Conservation (phyloP, 169 alveolate species). For the Plasmodium adleri region DNA sequence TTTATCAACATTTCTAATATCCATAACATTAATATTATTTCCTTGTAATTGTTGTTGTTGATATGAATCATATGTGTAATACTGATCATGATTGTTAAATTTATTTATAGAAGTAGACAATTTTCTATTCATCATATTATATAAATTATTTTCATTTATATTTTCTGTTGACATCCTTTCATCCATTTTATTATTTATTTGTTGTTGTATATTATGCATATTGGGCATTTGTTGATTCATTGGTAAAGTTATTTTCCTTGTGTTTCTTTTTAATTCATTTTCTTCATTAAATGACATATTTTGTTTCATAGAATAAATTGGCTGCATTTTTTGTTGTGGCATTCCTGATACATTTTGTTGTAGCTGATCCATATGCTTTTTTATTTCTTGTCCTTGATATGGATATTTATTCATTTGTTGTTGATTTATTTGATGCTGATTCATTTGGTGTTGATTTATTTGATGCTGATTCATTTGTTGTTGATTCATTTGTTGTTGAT, state of each 20-base stretch:
- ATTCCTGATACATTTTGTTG: slow-evolving; percentile 37
- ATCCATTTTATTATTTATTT: slow-evolving; percentile 14
- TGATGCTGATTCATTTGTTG: slow-evolving; percentile 11
- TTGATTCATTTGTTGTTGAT: slow-evolving; percentile 1
- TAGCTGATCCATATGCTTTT: slow-evolving; percentile 66
- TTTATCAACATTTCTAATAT: slow-evolving; percentile 37
- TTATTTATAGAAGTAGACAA: slow-evolving; percentile 30
- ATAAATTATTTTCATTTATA: slow-evolving; percentile 31
- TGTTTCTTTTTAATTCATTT: slow-evolving; percentile 18
- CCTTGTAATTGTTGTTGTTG: slow-evolving; percentile 24
- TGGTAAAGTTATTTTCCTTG: slow-evolving; percentile 41
- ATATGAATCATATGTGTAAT: slow-evolving; percentile 33
- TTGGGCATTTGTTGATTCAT: slow-evolving; percentile 20
- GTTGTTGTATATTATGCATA: slow-evolving; percentile 30
- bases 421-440: slow-evolving; percentile 26
- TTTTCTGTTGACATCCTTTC: slow-evolving; percentile 36
- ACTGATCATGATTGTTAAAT: slow-evolving; percentile 25
- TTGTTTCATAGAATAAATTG: slow-evolving; percentile 42
- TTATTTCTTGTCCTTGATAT: slow-evolving; percentile 37
- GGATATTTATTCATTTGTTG: slow-evolving; percentile 32
- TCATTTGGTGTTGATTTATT: not conserved
- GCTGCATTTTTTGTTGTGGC: slow-evolving; percentile 54
- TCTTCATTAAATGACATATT: slow-evolving; percentile 37
- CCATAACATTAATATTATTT: slow-evolving; percentile 38
- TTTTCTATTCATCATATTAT: slow-evolving; percentile 40